Base-by-base conservation (phyloP, 441 rosid species). In the Gossypium trilobum region DNA sequence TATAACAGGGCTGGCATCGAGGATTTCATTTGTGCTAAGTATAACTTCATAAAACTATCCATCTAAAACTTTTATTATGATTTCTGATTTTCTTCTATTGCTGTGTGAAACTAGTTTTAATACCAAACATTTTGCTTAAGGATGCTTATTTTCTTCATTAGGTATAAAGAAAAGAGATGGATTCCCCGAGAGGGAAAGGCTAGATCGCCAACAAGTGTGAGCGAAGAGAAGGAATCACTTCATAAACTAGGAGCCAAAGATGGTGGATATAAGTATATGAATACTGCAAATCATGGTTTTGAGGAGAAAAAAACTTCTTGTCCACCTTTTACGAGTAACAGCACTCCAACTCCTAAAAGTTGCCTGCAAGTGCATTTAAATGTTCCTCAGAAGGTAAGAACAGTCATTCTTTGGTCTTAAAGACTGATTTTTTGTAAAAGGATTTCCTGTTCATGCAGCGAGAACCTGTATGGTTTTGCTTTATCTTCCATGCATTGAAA, bases 21-120 rank as follows among this genome's bases (percentile, higher is more conserved):
- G 82, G 82, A 85, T 80, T 90, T 90, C 77, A 85, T 88, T 71
- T 92, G 87, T 61, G 91, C 92, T 59, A 90, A 90, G 95, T 90
- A 87, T 63, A 84, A 57, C 63, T 84, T 61, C 51, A 14, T 57
- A 42, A 69, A 59, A 62, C 56, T 59, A 69, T 36, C 20, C n/a
- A 57, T 78, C 63, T 67, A 75, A 64, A 74, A 61, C 76, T 69
- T 67, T 67, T 9, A 61, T 57, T 46, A 70, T 77, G 69, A 33
- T 61, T 16, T 71, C 48, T 74, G 36, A 44, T 57, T 57, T 56
- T 56, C 14, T 61, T 16, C 62, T 52, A 60, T 39, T 56, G 46
- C 39, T 52, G 60, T 78, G 42, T 65, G 39, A 33, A 29, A 25
- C 33, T 58, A 36, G 6, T 42, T 72, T 39, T 42, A 48, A 14